Evolutionary conservation across 1,139 yeast species (phyloP).

Genomic region (Candida sanyaensis): DNA sequence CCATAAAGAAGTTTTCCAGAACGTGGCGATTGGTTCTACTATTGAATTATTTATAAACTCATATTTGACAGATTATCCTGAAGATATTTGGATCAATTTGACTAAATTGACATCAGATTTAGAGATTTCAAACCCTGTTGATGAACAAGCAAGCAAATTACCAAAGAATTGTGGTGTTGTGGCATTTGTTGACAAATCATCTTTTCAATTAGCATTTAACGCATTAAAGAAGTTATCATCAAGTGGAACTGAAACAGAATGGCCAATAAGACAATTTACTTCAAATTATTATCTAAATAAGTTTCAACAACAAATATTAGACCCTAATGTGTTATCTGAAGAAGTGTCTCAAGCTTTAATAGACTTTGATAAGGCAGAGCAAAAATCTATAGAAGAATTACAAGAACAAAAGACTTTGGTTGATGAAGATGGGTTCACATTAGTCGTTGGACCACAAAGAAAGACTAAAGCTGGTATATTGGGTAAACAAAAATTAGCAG

Average conservation of each 20-base stretch:
- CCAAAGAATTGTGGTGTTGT: constrained; percentile 77
- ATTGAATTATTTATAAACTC: constrained; percentile 50
- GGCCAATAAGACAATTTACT: constrained; percentile 36
- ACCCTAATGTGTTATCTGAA: constrained; percentile 47
- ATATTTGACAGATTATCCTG: constrained; percentile 39
- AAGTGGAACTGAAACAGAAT: constrained; percentile 22
- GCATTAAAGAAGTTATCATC: constrained; percentile 54
- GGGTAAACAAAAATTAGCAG: constrained; percentile 53
- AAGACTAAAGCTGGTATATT: constrained; percentile 71
- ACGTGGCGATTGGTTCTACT: constrained; percentile 61
- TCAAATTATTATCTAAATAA: constrained; percentile 30
- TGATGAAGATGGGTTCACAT: constrained; percentile 92
- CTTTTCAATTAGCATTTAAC: constrained; percentile 65
- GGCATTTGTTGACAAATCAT: constrained; percentile 73
- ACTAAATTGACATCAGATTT: constrained; percentile 63
- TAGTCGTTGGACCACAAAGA: constrained; percentile 85
- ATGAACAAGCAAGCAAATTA: constrained; percentile 41
- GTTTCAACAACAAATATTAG: constrained; percentile 37
- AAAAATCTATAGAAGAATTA: constrained; percentile 59
- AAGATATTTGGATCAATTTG: constrained; percentile 60
- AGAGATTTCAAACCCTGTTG: constrained; percentile 26
- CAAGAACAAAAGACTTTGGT: constrained; percentile 59
- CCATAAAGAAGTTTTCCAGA: constrained; percentile 58
- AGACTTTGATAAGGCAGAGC: constrained; percentile 74
- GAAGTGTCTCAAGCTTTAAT: constrained; percentile 60